Base-by-base conservation (phyloP, 345 rosid genomes). In the Raphanus sativus region DNA sequence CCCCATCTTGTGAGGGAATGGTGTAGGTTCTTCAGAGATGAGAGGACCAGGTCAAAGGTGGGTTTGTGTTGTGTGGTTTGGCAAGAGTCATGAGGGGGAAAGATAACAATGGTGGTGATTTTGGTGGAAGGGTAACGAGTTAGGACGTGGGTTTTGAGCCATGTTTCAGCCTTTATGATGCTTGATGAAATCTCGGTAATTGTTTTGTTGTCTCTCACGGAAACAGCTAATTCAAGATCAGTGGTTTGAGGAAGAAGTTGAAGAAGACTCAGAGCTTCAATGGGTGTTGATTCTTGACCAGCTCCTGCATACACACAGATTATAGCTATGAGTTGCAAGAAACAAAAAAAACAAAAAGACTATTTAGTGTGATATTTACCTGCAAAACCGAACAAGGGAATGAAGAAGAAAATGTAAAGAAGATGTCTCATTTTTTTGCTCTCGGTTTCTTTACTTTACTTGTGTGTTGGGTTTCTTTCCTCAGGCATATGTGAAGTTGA, bases 1-100 rank as follows among this genome's bases (percentile, higher is more conserved):
- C 93, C 93, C 97, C 97, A 91, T 79, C 93, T 84, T 2, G 40
- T 81, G 2, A 91, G 88, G 61, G 97, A 88, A 73, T 88, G 80
- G 80, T 87, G 66, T 4, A 88, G 50, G 80, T 91, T 91, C 80
- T 84, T 85, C 29, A 87, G 28, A 71, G 88, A 80, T 16, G 86
- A 76, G 2, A 88, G 81, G 71, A 85, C 70, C n/a, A 85, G 38
- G 75, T 74, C 84, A 62, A 72, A 75, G 76, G 68, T 81, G 38
- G 81, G 80, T 16, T 82, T 77, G 67, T 83, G 81, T 48, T 21
- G 82, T 26, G 78, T 70, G 66, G 25, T 80, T 63, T 81, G 81
- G 81, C 90, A 87, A 24, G 82, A 55, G 76, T 70, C 21, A 28
- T 28, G 30, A 65, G 70, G 79, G 55, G 63, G 68, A 55, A 86